phyloP scores from a whole-genome alignment of 148 eudicot genomes.

The Simmondsia chinensis region DNA sequence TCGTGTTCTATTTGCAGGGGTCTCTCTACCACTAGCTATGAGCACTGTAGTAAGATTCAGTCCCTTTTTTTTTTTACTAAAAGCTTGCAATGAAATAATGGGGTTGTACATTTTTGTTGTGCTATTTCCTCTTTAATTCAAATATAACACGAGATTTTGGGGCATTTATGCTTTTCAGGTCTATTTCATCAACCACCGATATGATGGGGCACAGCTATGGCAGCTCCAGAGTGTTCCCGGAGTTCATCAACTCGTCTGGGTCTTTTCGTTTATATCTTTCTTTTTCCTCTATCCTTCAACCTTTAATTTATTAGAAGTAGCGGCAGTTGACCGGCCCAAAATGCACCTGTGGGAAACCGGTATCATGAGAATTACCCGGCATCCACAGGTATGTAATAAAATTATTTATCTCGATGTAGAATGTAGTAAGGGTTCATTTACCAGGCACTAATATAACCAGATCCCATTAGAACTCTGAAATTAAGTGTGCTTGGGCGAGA shows the following conservation, averaged over 20 bases:
- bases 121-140: background rate
- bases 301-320: conserved; percentile 91
- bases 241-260: conserved; percentile 70
- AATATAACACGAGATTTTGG: background rate
- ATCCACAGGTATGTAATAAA: conserved; percentile 91
- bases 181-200: conserved; percentile 95
- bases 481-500: too few species aligned
- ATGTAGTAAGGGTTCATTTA: too few species aligned
- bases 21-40: conserved; percentile 85
- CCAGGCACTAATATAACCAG: too few species aligned
- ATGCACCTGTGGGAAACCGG: conserved; percentile 99
- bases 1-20: conserved; percentile 91
- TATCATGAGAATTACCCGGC: conserved; percentile 95
- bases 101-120: background rate
- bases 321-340: conserved; percentile 97
- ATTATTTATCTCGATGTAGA: background rate
- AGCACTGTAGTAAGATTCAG: conserved; percentile 76
- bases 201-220: conserved; percentile 93
- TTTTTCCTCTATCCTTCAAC: conserved; percentile 94
- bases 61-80: background rate
- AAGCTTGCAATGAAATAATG: too few species aligned
- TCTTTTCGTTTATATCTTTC: conserved; percentile 68
- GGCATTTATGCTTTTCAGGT: conserved; percentile 43
- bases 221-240: conserved; percentile 76
- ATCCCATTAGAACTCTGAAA: too few species aligned